Conservation (phyloP, 2,329 filamentous ascomycete genomes). For the Arachnopeziza araneosa region DNA sequence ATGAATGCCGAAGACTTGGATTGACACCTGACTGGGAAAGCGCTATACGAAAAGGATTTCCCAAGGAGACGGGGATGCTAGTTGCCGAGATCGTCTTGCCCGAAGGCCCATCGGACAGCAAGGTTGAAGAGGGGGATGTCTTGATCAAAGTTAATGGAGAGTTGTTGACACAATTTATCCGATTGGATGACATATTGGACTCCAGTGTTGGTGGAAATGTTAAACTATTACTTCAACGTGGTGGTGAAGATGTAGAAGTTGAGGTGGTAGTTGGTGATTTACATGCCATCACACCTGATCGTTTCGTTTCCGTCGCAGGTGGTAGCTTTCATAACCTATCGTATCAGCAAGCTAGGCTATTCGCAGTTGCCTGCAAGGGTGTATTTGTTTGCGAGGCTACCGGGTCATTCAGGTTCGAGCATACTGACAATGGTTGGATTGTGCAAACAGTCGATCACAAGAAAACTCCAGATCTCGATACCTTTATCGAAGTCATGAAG, state of each 20-base stretch:
- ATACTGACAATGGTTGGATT: constrained; percentile 85
- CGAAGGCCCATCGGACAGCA: constrained; percentile 77
- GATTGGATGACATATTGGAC: constrained; percentile 86
- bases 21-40: constrained; percentile 83
- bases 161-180: constrained; percentile 87
- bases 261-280: constrained; percentile 82
- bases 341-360: constrained; percentile 94
- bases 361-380: constrained; percentile 85
- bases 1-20: constrained; percentile 88
- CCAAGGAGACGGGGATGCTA: constrained; percentile 92
- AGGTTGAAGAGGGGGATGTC: constrained; percentile 91
- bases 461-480: constrained; percentile 78
- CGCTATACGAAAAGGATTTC: constrained; percentile 74
- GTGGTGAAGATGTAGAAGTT: constrained; percentile 80
- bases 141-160: constrained; percentile 90
- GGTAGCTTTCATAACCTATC: constrained; percentile 94
- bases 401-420: constrained; percentile 92
- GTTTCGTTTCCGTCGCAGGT: constrained; percentile 90
- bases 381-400: constrained; percentile 94
- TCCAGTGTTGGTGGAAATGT: constrained; percentile 77
- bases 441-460: constrained; percentile 90
- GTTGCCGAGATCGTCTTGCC: constrained; percentile 94
- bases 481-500: constrained; percentile 89
- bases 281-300: constrained; percentile 90
- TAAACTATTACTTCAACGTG: constrained; percentile 77